Conservation (phyloP, 1,284 basidiomycete species). For the Vanrija sp. region DNA sequence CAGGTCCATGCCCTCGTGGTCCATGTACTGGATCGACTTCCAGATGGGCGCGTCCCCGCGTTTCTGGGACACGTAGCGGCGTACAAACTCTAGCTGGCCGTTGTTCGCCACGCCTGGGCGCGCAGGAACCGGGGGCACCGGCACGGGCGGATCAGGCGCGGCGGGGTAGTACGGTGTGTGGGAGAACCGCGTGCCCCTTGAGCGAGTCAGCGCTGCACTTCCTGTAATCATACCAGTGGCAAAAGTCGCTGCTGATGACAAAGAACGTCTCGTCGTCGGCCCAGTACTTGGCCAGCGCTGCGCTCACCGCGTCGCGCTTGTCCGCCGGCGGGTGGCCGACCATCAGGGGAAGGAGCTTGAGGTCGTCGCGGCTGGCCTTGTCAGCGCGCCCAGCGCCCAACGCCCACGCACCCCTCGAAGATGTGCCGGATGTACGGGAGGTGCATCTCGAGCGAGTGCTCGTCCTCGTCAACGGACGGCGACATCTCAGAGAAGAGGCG, state of each 20-base stretch:
- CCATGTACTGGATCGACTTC: slow-evolving; percentile 52
- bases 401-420: slow-evolving; percentile 64
- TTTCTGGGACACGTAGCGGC: neutral
- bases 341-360: slow-evolving; percentile 83
- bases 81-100: slow-evolving; percentile 49
- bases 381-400: neutral
- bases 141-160: slow-evolving; percentile 54
- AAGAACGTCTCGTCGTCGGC: slow-evolving; percentile 73
- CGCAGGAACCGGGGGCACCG: slow-evolving; percentile 48
- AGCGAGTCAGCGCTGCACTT: neutral
- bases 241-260: slow-evolving; percentile 94
- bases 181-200: slow-evolving; percentile 81
- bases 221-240: slow-evolving; percentile 72
- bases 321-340: slow-evolving; percentile 73
- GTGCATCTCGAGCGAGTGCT: slow-evolving; percentile 98
- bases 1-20: slow-evolving; percentile 42
- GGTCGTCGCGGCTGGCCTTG: slow-evolving; percentile 53
- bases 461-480: slow-evolving; percentile 73
- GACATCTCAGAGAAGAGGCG: slow-evolving; percentile 70
- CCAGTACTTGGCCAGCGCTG: slow-evolving; percentile 74
- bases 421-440: slow-evolving; percentile 85
- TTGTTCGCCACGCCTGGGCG: slow-evolving; percentile 48
- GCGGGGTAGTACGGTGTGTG: slow-evolving; percentile 87
- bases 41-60: slow-evolving; percentile 68
- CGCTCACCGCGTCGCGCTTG: slow-evolving; percentile 63